Conservation (phyloP, 805 yeast species). For the Spathaspora passalidarum region DNA sequence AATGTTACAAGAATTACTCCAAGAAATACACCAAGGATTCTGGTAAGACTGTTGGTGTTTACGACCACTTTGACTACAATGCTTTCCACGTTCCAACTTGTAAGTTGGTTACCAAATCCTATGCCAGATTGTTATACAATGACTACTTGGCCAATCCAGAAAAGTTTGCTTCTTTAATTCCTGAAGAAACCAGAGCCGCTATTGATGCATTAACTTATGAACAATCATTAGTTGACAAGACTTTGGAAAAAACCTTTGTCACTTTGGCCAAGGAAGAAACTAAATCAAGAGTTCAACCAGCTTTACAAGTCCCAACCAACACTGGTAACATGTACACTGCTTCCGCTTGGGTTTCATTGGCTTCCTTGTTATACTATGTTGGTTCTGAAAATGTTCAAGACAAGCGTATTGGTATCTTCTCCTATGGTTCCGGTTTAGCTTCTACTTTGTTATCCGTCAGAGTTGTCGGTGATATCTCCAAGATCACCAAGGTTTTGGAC, state of each 20-base stretch:
- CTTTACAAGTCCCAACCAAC: conserved; percentile 86
- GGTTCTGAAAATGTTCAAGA: conserved; percentile 72
- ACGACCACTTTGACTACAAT: conserved; percentile 78
- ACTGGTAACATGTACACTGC: conserved; percentile 99
- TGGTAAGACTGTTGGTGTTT: conserved; percentile 53
- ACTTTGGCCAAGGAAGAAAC: conserved; percentile 67
- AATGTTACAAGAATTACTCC: conserved; percentile 79
- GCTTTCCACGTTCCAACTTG: conserved; percentile 99
- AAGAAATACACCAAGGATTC: conserved; percentile 59
- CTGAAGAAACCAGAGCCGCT: conserved; percentile 49
- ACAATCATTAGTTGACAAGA: conserved; percentile 72
- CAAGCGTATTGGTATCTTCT: conserved; percentile 88
- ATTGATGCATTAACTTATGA: conserved; percentile 64
- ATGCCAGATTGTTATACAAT: conserved; percentile 85
- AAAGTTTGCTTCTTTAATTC: conserved; percentile 42
- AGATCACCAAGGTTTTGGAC: conserved; percentile 62
- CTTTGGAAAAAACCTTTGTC: conserved; percentile 81
- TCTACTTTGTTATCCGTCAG: conserved; percentile 78
- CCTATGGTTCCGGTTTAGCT: conserved; percentile 98
- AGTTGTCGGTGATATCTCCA: conserved; percentile 76
- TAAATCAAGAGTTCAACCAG: conserved; percentile 70
- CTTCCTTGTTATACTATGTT: conserved; percentile 75
- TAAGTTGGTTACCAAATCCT: conserved; percentile 89
- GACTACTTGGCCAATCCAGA: conserved; percentile 76
- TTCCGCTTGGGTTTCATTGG: conserved; percentile 81